A percentile compares a stretch with the other conserved stretches of the same genome.
Evolutionary conservation across 345 rosid species (phyloP).

Genomic region (Linum tenue): DNA sequence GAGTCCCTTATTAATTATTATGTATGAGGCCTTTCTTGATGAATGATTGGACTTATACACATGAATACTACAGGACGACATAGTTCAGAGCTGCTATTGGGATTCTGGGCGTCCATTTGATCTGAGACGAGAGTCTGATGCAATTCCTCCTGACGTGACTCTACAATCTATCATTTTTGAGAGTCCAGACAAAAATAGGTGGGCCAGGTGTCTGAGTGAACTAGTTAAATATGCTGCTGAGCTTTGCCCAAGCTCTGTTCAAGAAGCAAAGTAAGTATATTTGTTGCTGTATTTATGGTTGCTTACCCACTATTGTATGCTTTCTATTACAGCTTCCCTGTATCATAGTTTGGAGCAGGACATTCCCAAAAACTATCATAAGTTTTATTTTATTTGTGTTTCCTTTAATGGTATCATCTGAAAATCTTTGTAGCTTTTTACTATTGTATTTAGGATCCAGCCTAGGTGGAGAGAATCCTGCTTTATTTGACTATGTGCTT

Average conservation of each 20-base stretch:
- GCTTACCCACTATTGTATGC: not conserved
- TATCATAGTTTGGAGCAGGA: not conserved
- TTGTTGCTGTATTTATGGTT: constrained; percentile 14
- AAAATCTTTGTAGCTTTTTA: not conserved
- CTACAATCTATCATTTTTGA: constrained; percentile 92
- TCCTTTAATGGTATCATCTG: not conserved
- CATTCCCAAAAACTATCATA: not conserved
- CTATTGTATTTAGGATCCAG: not conserved
- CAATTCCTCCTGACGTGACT: constrained; percentile 84
- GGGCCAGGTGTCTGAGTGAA: constrained; percentile 95
- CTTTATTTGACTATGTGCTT: no score
- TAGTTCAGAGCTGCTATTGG: constrained; percentile 95
- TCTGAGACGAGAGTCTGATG: constrained; percentile 78
- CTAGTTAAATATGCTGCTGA: constrained; percentile 91
- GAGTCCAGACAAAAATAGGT: constrained; percentile 92
- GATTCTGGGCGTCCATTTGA: constrained; percentile 93
- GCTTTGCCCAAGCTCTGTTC: constrained; percentile 92
- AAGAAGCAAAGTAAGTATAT: constrained; percentile 74
- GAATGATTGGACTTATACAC: not conserved
- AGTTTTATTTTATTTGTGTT: not conserved
- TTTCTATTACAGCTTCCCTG: not conserved
- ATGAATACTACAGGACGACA: constrained; percentile 63
- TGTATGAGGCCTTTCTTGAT: not conserved
- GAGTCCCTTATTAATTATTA: constrained; percentile 8
- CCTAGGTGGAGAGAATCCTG: not conserved